Evolutionary conservation across 2,329 filamentous ascomycete species (phyloP).

Genomic region (Pyrenophora graminea): DNA sequence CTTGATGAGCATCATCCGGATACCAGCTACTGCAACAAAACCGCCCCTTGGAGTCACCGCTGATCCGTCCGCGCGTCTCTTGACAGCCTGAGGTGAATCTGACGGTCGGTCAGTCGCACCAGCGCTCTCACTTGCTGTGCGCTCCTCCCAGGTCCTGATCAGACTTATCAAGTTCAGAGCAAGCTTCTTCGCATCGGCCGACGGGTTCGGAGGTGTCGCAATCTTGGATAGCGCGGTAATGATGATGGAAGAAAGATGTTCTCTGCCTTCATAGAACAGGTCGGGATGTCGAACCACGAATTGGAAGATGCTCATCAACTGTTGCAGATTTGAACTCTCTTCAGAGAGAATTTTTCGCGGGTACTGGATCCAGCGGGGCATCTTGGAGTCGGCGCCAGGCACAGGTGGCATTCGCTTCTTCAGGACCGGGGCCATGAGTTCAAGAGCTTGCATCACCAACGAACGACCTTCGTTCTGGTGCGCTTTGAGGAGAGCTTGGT

Average conservation of each 20-base stretch:
- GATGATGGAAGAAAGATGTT: slow-evolving; percentile 87
- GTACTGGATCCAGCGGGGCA: slow-evolving; percentile 84
- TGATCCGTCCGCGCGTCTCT: slow-evolving; percentile 75
- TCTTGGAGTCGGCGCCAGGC: slow-evolving; percentile 69
- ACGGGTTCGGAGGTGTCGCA: slow-evolving; percentile 78
- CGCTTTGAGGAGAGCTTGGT: slow-evolving; percentile 85
- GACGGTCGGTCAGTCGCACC: slow-evolving; percentile 53
- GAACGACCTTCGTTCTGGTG: slow-evolving; percentile 94
- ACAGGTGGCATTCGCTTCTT: slow-evolving; percentile 70
- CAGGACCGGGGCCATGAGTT: slow-evolving; percentile 91
- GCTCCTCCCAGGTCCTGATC: slow-evolving; percentile 91
- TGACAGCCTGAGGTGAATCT: slow-evolving; percentile 71
- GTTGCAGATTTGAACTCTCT: slow-evolving; percentile 91
- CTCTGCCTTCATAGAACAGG: slow-evolving; percentile 91
- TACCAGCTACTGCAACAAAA: slow-evolving; percentile 54
- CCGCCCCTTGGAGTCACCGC: slow-evolving; percentile 52
- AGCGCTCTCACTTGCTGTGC: slow-evolving; percentile 66
- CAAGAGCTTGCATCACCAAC: slow-evolving; percentile 89
- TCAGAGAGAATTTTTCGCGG: slow-evolving; percentile 90
- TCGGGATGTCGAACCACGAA: slow-evolving; percentile 92
- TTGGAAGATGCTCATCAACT: slow-evolving; percentile 96
- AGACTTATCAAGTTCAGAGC: slow-evolving; percentile 88
- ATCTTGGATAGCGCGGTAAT: slow-evolving; percentile 89
- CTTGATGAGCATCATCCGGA: slow-evolving; percentile 83
- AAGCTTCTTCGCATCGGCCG: slow-evolving; percentile 88